phyloP scores from a whole-genome alignment of 2,329 filamentous ascomycete species.

The Neopestalotiopsis sp. region DNA sequence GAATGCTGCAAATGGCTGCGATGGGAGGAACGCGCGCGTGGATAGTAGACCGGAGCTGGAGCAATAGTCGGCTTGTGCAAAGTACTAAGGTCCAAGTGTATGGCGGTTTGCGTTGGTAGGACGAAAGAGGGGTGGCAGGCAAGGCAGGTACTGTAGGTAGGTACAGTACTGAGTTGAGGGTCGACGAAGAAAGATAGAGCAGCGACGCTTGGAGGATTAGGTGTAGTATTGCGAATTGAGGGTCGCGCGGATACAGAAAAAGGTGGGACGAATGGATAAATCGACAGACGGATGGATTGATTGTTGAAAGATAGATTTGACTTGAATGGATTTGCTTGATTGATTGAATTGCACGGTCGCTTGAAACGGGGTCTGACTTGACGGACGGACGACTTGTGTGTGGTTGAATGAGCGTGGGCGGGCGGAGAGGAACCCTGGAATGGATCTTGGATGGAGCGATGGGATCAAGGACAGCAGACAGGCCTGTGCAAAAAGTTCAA shows the following conservation, averaged over 20 bases:
- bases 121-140: constrained; percentile 15
- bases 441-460: constrained; percentile 8
- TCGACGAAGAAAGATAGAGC: not conserved
- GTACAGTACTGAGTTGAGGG: not conserved
- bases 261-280: constrained; percentile 17
- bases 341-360: not conserved
- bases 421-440: not conserved
- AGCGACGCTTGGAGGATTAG: not conserved
- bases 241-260: constrained; percentile 1
- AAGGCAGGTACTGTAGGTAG: too few species aligned
- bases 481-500: not conserved
- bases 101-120: not conserved
- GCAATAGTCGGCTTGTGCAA: constrained; percentile 1
- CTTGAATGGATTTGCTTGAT: constrained; percentile 7
- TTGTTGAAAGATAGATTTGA: constrained; percentile 1
- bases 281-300: constrained; percentile 8
- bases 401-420: not conserved
- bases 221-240: constrained; percentile 11
- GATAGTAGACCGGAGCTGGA: not conserved
- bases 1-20: not conserved
- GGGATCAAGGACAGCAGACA: not conserved
- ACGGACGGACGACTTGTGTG: not conserved
- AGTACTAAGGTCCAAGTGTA: not conserved
- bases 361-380: not conserved
- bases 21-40: not conserved